Percentiles rank a stretch among this genome's conserved stretches.
These are phyloP conservation scores for Aechmea fasciata DNA, from an alignment of 176 grass and related monocot species.

Conservation along the genomic window DNA sequence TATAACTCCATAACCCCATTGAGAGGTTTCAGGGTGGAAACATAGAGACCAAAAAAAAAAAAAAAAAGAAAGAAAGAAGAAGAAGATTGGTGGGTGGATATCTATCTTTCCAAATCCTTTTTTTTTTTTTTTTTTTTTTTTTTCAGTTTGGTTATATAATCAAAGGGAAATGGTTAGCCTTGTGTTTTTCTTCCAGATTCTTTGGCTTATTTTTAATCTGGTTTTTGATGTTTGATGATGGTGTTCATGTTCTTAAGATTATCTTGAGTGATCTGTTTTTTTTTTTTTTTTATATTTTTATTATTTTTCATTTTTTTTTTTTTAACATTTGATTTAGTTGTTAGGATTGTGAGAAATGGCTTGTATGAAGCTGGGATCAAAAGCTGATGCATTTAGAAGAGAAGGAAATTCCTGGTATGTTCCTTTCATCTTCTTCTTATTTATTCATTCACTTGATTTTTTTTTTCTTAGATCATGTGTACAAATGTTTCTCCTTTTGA, in stretches of 20 bases:
- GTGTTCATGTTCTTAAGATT: neutral
- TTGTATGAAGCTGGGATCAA: constrained; percentile 63
- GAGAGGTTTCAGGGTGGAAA: no score
- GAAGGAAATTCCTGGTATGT: constrained; percentile 63
- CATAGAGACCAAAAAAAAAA: no score
- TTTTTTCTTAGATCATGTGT: neutral
- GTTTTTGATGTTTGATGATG: constrained; percentile 15
- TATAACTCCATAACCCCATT: no score
- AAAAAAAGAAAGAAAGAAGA: no score
- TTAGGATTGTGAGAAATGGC: constrained; percentile 32
- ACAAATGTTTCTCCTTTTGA: no score
- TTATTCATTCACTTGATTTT: neutral
- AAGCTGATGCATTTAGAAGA: constrained; percentile 53
- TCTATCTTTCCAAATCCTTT: no score
- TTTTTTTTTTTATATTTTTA: neutral
- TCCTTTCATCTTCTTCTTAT: constrained; percentile 18
- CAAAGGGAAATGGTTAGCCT: constrained; percentile 36
- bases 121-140: no score
- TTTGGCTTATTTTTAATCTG: constrained; percentile 36
- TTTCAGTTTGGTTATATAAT: no score
- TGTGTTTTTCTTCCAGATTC: constrained; percentile 42
- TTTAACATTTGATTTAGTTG: neutral
- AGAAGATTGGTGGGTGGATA: no score
- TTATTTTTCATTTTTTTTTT: neutral
- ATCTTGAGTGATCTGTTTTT: neutral